Percentiles rank a stretch among this genome's conserved stretches.
Conservation (phyloP, 805 yeast species). For the Monosporozyma unispora region DNA sequence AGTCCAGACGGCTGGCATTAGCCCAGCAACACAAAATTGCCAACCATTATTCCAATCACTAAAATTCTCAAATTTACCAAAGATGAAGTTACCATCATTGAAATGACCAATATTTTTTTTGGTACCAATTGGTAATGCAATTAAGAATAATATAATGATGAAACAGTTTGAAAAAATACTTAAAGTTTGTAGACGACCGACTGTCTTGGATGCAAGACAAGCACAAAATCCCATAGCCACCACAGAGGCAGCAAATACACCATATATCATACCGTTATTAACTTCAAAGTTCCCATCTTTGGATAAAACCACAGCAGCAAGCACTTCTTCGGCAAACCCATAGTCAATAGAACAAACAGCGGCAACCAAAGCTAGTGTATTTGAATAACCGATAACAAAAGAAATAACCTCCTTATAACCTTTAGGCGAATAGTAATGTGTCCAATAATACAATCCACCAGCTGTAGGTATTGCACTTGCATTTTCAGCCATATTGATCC, state of each 20-base stretch:
- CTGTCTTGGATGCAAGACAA: conserved; percentile 45
- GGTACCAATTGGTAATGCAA: conserved; percentile 59
- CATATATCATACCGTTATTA: conserved; percentile 48
- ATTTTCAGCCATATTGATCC: conserved; percentile 54
- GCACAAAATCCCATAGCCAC: conserved; percentile 44
- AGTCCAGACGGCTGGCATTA: conserved; percentile 68
- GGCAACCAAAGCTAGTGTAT: conserved; percentile 56
- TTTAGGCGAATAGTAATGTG: conserved; percentile 57
- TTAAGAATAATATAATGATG: conserved; percentile 45
- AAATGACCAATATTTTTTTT: conserved; percentile 30
- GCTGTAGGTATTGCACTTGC: conserved; percentile 67
- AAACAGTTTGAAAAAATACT: conserved; percentile 48
- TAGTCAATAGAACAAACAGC: conserved; percentile 62
- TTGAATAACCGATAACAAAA: conserved; percentile 57
- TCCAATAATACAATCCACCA: conserved; percentile 67
- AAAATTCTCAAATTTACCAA: conserved; percentile 42
- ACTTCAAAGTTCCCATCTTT: conserved; percentile 48
- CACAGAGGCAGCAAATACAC: conserved; percentile 56
- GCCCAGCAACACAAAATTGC: conserved; percentile 41
- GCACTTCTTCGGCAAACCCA: conserved; percentile 53
- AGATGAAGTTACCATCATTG: conserved; percentile 45
- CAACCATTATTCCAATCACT: conserved; percentile 54
- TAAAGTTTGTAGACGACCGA: conserved; percentile 51
- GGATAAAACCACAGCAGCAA: conserved; percentile 49
- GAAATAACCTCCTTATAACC: conserved; percentile 43